These are phyloP conservation scores for Incumbomyces delicatus DNA, from an alignment of 2,329 filamentous ascomycete genomes.

Conservation along the genomic window DNA sequence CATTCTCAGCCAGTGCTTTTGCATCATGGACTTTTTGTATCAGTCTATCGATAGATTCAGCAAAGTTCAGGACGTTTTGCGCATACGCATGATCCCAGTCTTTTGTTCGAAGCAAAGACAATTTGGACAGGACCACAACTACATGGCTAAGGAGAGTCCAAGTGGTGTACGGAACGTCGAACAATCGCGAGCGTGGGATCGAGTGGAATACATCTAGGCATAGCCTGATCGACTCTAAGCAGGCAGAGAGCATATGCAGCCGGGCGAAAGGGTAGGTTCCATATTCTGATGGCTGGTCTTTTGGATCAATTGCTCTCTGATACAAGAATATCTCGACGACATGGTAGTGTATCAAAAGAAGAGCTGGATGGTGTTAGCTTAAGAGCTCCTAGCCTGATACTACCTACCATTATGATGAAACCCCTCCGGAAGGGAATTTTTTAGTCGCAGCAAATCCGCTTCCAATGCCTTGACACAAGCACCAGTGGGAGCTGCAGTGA, in stretches of 20 bases:
- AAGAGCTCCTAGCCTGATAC: neutral
- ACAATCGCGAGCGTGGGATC: constrained; percentile 36
- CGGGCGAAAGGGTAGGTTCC: constrained; percentile 30
- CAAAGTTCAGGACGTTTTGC: constrained; percentile 18
- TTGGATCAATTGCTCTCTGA: constrained; percentile 20
- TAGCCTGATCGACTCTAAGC: constrained; percentile 36
- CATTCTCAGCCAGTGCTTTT: neutral
- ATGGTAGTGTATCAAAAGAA: constrained; percentile 21
- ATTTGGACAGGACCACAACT: constrained; percentile 21
- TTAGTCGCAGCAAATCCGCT: constrained; percentile 29
- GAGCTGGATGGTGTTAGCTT: constrained; percentile 13
- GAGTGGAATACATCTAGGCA: constrained; percentile 44
- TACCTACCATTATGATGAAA: neutral
- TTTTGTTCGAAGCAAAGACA: constrained; percentile 19
- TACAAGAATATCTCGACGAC: constrained; percentile 23
- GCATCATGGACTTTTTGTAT: constrained; percentile 18
- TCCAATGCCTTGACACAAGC: constrained; percentile 36
- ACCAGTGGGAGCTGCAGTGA: constrained; percentile 15
- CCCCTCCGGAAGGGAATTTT: constrained; percentile 10
- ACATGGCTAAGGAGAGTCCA: constrained; percentile 42
- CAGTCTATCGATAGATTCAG: constrained; percentile 14
- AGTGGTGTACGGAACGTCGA: constrained; percentile 38
- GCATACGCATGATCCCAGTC: constrained; percentile 23
- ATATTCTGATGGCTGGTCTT: constrained; percentile 33
- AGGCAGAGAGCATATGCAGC: constrained; percentile 43